These are phyloP conservation scores for Castanopsis chinensis DNA, from an alignment of 306 rosid genomes.

Conservation along the genomic window DNA sequence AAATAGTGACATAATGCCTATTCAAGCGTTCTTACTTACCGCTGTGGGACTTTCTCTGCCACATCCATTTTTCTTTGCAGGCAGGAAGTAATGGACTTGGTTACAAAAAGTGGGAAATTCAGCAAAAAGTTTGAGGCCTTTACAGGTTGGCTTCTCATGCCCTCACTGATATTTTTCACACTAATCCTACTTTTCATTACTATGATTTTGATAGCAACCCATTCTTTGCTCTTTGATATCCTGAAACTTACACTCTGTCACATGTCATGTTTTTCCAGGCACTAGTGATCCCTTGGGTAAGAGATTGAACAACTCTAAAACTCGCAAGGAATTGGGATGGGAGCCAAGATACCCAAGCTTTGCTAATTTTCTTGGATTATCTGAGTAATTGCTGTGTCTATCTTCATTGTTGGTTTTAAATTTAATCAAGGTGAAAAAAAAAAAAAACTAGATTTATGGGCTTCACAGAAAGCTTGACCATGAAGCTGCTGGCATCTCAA, in stretches of 20 bases:
- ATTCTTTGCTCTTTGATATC: not conserved
- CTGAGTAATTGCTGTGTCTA: constrained; percentile 15
- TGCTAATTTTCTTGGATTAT: constrained; percentile 61
- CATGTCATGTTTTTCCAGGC: constrained; percentile 42
- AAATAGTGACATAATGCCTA: not conserved
- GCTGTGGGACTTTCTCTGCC: constrained; percentile 10
- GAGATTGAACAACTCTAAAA: constrained; percentile 79
- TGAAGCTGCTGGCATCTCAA: not conserved
- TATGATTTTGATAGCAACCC: not conserved
- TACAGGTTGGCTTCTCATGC: constrained; percentile 47
- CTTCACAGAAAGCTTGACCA: not conserved
- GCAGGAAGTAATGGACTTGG: constrained; percentile 93
- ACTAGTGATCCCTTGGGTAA: constrained; percentile 76
- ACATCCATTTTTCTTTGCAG: constrained; percentile 44
- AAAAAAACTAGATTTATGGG: not conserved
- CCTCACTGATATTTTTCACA: not conserved
- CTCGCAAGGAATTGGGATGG: constrained; percentile 85
- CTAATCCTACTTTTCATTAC: not conserved
- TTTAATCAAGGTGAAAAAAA: not conserved
- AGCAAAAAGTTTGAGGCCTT: constrained; percentile 66
- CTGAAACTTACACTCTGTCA: constrained; percentile 1
- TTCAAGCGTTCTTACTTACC: not conserved
- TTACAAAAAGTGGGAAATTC: constrained; percentile 76
- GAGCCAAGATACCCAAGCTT: constrained; percentile 88
- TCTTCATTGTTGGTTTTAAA: not conserved